Base-by-base conservation (phyloP, 345 rosid genomes). In the Alliaria petiolata region DNA sequence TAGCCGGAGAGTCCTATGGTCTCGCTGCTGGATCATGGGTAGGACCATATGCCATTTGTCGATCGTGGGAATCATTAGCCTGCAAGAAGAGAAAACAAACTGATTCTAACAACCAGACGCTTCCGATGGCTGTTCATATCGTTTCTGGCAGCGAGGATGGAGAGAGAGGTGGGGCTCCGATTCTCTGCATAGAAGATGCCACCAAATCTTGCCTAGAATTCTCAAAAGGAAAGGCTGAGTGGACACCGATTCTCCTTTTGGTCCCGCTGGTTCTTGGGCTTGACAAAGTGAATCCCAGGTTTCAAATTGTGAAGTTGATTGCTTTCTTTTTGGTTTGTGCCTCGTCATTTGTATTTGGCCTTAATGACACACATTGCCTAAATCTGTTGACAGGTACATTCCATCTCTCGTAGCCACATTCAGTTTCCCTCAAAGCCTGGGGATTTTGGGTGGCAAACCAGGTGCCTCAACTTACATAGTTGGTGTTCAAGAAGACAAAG, bases 21-120 rank as follows among this genome's bases (percentile, higher is more conserved):
- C 99, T 95, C 51, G 96, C 95, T 38, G 93, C 91, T 76, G 99
- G 99, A 61, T 91, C 97, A 80, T 95, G 99, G 99, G 85, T 95
- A 36, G 97, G 99, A 40, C 99, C 99, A 39, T 95, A 95, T 76
- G 96, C 99, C 25, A 81, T 84, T 65, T 95, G 99, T 74, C 93
- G 95, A 43, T 73, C 97, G 2, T 91, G 96, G 93, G 96, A 89
- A 75, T 77, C 83, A 47, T 85, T 95, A 69, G 81, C 75, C 12
- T 88, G 85, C 74, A 52, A 65, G 65, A 80, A 71, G 80, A 79
- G 81, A 75, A 85, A 78, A 71, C 83, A 81, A 66, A 70, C 64
- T 64, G 78, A 69, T 70, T 66, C 64, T 61, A 74, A 66, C 33
- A 57, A 57, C 45, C 79, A 65, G 11, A 43, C 74, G 31, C 86